Evolutionary conservation across 1,284 basidiomycete species (phyloP).

Genomic region (Fomitopsis pinicola): DNA sequence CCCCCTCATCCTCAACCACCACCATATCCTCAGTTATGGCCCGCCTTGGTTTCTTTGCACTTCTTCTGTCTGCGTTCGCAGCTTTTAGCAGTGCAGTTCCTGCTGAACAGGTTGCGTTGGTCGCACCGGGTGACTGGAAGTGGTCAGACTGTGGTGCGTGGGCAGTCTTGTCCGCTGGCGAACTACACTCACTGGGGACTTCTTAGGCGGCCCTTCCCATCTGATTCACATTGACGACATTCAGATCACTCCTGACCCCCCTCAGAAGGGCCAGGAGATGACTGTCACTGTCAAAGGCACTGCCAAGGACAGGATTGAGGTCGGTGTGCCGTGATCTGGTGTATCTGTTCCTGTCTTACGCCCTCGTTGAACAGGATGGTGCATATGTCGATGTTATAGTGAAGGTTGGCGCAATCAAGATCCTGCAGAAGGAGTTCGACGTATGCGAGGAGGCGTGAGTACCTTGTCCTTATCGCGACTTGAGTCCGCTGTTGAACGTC

Average conservation of each 20-base stretch:
- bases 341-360: not conserved
- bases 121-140: slow-evolving; percentile 33
- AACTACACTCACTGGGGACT: not conserved
- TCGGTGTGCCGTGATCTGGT: slow-evolving; percentile 27
- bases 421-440: slow-evolving; percentile 80
- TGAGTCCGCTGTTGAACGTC: slow-evolving; percentile 3
- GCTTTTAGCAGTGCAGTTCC: slow-evolving; percentile 30
- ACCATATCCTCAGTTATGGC: slow-evolving; percentile 34
- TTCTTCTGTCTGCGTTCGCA: slow-evolving; percentile 34
- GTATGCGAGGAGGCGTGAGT: slow-evolving; percentile 91
- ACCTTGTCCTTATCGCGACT: not conserved
- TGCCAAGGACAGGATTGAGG: slow-evolving; percentile 62
- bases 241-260: slow-evolving; percentile 74
- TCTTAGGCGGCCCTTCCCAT: slow-evolving; percentile 43
- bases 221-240: slow-evolving; percentile 63
- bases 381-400: slow-evolving; percentile 85
- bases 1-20: slow-evolving; percentile 6
- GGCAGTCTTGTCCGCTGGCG: not conserved
- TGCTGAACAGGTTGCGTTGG: slow-evolving; percentile 24
- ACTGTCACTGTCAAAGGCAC: slow-evolving; percentile 73
- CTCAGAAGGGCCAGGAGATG: slow-evolving; percentile 76
- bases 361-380: slow-evolving; percentile 66
- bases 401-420: slow-evolving; percentile 85
- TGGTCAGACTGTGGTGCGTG: slow-evolving; percentile 59
- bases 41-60: slow-evolving; percentile 33